A percentile compares a stretch with the other conserved stretches of the same genome.
Evolutionary conservation across 345 rosid species (phyloP).

Genomic region (Eucalyptus pauciflora): DNA sequence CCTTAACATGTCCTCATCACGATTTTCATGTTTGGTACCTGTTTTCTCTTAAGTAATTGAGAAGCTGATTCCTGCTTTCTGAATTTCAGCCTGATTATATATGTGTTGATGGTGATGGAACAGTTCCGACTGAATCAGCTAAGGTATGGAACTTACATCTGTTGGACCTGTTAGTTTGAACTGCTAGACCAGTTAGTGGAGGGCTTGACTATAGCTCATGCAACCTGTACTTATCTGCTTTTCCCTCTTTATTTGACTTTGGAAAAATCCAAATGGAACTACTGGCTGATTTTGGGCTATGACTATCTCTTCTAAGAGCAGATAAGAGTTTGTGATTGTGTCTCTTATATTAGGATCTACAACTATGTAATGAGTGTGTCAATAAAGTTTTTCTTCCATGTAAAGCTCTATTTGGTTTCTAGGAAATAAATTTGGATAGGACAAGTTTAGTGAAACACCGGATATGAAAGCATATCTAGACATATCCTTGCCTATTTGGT

Average conservation of each 20-base stretch:
- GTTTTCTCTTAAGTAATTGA: neutral
- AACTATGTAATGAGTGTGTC: neutral
- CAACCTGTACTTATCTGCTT: neutral
- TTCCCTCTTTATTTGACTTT: neutral
- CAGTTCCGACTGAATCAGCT: slow-evolving; percentile 87
- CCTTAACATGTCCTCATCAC: neutral
- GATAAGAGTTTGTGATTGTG: neutral
- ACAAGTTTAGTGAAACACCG: neutral
- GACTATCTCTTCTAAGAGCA: neutral
- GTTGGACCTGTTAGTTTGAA: neutral
- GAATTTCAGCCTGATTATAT: slow-evolving; percentile 66
- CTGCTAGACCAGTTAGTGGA: neutral
- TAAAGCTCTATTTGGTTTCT: neutral
- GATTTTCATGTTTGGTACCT: neutral
- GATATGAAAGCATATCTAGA: neutral
- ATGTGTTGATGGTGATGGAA: slow-evolving; percentile 91
- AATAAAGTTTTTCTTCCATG: neutral
- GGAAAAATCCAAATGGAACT: neutral
- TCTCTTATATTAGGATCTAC: neutral
- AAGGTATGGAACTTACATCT: slow-evolving; percentile 34
- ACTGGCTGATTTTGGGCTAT: neutral
- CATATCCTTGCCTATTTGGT: neutral
- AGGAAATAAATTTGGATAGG: neutral
- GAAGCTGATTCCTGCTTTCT: neutral
- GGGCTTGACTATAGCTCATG: neutral